Conservation (phyloP, 1,139 yeast genomes). For the Debaryomycetaceae sp. region DNA sequence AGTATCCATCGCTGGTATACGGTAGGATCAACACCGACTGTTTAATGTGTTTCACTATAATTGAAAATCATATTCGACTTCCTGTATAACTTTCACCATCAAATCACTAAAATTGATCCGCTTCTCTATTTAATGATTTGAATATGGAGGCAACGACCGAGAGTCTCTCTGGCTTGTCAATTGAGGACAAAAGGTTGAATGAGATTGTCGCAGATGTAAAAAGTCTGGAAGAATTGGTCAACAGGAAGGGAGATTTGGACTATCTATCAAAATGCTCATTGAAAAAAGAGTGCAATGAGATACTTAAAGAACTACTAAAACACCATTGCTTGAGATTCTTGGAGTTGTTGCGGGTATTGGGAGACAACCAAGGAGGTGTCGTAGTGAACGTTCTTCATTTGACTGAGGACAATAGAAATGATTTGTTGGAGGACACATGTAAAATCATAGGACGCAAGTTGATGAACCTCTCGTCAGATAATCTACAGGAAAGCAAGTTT, state of each 20-base stretch:
- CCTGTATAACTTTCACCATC: not conserved
- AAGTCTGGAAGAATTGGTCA: not conserved
- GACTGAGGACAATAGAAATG: conserved; percentile 2
- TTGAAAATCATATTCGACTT: not conserved
- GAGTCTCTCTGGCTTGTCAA: conserved; percentile 1
- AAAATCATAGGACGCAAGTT: conserved; percentile 11
- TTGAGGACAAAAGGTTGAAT: conserved; percentile 3
- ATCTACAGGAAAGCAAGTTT: conserved; percentile 6
- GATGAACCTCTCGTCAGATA: conserved; percentile 5
- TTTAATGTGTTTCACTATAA: not conserved
- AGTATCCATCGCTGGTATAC: conserved; percentile 35
- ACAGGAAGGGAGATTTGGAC: not conserved
- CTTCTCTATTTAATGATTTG: not conserved
- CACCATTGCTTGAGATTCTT: conserved; percentile 18
- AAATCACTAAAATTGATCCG: not conserved
- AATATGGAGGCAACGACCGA: not conserved
- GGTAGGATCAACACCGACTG: too few species aligned
- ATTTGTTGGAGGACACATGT: conserved; percentile 11
- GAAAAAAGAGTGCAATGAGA: conserved; percentile 7
- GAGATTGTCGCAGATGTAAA: conserved; percentile 3
- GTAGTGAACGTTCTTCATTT: conserved; percentile 12
- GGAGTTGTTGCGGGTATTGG: conserved; percentile 12
- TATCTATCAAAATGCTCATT: conserved; percentile 12
- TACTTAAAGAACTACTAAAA: conserved; percentile 16
- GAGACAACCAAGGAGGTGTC: conserved; percentile 15